Conservation (phyloP, 331 rosid species). For the Telfairia occidentalis region DNA sequence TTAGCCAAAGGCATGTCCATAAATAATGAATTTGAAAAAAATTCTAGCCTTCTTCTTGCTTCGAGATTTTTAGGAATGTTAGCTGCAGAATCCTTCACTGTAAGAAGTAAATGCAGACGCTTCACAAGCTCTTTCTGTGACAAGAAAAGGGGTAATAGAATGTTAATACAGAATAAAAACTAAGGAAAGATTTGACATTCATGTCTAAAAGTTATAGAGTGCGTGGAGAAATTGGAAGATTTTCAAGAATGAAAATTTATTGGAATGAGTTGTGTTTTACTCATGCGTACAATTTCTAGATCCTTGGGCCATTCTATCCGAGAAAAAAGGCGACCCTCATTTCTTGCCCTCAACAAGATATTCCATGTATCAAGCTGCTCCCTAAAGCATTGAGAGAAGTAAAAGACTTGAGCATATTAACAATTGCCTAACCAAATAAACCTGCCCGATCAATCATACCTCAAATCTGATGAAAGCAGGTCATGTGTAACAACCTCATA, state of each 20-base stretch:
- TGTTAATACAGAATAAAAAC: not conserved
- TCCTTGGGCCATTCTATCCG: slow-evolving; percentile 75
- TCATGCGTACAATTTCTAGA: slow-evolving; percentile 62
- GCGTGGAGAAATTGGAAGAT: not conserved
- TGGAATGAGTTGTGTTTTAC: not conserved
- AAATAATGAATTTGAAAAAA: slow-evolving; percentile 83
- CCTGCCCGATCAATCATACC: slow-evolving; percentile 31
- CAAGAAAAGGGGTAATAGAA: slow-evolving; percentile 5
- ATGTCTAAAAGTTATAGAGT: not conserved
- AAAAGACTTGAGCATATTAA: not conserved
- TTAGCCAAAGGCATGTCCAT: slow-evolving; percentile 94
- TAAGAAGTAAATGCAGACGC: slow-evolving; percentile 89
- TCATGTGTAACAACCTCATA: slow-evolving; percentile 82
- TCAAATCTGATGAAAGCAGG: slow-evolving; percentile 59
- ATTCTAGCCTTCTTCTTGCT: slow-evolving; percentile 92
- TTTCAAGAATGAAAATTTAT: not conserved
- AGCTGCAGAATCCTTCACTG: slow-evolving; percentile 82
- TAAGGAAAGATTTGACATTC: not conserved
- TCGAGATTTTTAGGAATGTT: slow-evolving; percentile 95
- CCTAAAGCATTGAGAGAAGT: slow-evolving; percentile 28
- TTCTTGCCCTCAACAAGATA: slow-evolving; percentile 78
- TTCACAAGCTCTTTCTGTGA: slow-evolving; percentile 74
- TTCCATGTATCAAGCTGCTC: slow-evolving; percentile 95
- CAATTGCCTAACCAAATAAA: not conserved
- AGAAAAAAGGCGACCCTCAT: slow-evolving; percentile 69